These are phyloP conservation scores for Saxophila tyrrhenica DNA, from an alignment of 495 filamentous ascomycete species.

Conservation along the genomic window DNA sequence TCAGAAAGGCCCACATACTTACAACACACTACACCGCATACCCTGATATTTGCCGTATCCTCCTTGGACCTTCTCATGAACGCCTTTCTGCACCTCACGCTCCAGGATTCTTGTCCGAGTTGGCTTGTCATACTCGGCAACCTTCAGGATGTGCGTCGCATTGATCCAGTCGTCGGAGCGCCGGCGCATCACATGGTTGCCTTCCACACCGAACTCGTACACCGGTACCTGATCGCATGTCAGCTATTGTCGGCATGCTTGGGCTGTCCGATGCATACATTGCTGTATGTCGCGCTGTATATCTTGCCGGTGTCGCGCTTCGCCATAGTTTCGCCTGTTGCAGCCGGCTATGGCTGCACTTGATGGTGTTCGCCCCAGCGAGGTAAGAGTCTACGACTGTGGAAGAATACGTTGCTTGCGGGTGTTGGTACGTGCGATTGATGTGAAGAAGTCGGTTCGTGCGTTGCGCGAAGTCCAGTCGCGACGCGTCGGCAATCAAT, in stretches of 20 bases:
- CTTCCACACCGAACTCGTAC: constrained; percentile 72
- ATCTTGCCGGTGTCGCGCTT: constrained; percentile 35
- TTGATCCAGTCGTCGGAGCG: constrained; percentile 43
- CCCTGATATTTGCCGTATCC: constrained; percentile 99
- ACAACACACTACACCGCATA: constrained; percentile 23
- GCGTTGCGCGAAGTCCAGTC: no score
- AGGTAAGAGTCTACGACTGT: no score
- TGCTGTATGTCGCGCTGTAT: constrained; percentile 88
- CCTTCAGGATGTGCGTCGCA: constrained; percentile 49
- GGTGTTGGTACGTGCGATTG: no score
- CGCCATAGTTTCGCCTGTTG: neutral
- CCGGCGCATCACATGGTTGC: constrained; percentile 80
- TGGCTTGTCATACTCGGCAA: constrained; percentile 74
- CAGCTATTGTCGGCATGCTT: neutral
- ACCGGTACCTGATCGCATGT: constrained; percentile 59
- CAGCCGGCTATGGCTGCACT: no score
- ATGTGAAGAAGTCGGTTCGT: no score
- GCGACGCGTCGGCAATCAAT: no score
- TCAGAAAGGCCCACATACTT: no score
- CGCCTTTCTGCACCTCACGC: constrained; percentile 89
- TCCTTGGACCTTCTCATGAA: constrained; percentile 95
- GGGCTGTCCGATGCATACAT: constrained; percentile 46
- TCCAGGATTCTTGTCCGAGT: constrained; percentile 89
- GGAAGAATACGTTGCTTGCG: no score
- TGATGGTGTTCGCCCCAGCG: no score